Percentiles rank a stretch among this genome's conserved stretches.
Conservation (phyloP, 192 early-diverging fungal genomes). For the Glomus cerebriforme region DNA sequence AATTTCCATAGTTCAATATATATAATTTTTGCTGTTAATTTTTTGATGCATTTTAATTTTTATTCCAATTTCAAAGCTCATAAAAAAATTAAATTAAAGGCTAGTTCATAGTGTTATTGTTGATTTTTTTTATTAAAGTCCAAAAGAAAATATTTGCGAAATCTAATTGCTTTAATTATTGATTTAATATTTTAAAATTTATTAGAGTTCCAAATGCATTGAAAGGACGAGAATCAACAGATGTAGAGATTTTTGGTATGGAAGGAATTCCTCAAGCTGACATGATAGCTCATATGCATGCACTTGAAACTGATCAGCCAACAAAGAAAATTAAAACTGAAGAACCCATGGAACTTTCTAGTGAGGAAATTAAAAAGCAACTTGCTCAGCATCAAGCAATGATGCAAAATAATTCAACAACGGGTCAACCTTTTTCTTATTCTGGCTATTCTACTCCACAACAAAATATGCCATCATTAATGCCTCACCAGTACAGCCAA, state of each 20-base stretch:
- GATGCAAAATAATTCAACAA: constrained; percentile 38
- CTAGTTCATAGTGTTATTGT: not conserved
- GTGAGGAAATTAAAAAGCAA: constrained; percentile 45
- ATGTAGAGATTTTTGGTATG: constrained; percentile 96
- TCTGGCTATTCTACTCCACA: not conserved
- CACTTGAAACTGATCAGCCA: constrained; percentile 48
- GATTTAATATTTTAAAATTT: not conserved
- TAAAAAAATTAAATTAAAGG: not conserved
- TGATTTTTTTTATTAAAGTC: not conserved
- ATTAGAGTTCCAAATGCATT: constrained; percentile 85
- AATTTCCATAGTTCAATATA: not conserved
- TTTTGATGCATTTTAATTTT: not conserved
- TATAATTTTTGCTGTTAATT: not conserved
- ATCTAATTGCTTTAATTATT: not conserved
- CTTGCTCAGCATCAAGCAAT: constrained; percentile 52
- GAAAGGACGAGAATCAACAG: constrained; percentile 78
- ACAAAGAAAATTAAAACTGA: constrained; percentile 44
- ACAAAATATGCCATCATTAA: constrained; percentile 38
- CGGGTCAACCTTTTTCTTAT: not conserved
- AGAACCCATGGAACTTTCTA: constrained; percentile 42
- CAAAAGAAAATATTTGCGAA: not conserved
- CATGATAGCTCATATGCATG: constrained; percentile 65
- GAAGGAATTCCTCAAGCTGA: constrained; percentile 86
- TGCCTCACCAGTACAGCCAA: constrained; percentile 59
- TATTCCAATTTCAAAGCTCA: not conserved